Percentiles rank a stretch among this genome's conserved stretches.
These are phyloP conservation scores for Saccharomyces hybrid DNA, from an alignment of 1,139 yeast species.

Conservation along the genomic window DNA sequence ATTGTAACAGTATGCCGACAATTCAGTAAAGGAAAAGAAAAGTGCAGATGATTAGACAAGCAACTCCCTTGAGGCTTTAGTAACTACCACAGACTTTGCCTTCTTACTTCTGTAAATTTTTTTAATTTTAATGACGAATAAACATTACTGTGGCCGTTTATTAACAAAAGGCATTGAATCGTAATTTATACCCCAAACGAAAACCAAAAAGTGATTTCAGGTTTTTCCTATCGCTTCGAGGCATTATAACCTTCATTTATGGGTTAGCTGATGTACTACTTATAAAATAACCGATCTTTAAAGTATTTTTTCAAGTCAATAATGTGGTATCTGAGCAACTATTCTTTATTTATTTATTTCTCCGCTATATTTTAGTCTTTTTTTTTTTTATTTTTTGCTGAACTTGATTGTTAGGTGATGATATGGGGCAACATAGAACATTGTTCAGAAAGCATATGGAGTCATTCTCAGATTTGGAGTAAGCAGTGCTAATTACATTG, in stretches of 20 bases:
- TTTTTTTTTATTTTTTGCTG: neutral
- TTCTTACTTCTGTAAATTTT: too few species aligned
- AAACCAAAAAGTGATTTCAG: neutral
- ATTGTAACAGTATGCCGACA: neutral
- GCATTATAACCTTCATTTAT: neutral
- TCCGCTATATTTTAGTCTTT: neutral
- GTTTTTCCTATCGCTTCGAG: neutral
- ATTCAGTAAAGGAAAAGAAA: neutral
- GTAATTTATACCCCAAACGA: neutral
- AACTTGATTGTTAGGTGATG: neutral
- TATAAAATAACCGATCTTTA: neutral
- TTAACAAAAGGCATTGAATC: neutral
- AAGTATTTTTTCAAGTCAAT: neutral
- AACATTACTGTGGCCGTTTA: neutral
- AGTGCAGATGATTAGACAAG: neutral
- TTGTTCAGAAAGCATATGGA: neutral
- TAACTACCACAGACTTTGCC: neutral
- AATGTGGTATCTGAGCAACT: neutral
- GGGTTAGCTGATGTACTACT: neutral
- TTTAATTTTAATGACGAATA: neutral
- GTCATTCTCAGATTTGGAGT: neutral
- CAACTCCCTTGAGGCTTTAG: neutral
- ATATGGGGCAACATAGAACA: neutral
- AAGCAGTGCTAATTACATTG: neutral
- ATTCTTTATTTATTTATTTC: neutral